Evolutionary conservation across 2,329 filamentous ascomycete species (phyloP).

Genomic region (Phialophora macrospora): DNA sequence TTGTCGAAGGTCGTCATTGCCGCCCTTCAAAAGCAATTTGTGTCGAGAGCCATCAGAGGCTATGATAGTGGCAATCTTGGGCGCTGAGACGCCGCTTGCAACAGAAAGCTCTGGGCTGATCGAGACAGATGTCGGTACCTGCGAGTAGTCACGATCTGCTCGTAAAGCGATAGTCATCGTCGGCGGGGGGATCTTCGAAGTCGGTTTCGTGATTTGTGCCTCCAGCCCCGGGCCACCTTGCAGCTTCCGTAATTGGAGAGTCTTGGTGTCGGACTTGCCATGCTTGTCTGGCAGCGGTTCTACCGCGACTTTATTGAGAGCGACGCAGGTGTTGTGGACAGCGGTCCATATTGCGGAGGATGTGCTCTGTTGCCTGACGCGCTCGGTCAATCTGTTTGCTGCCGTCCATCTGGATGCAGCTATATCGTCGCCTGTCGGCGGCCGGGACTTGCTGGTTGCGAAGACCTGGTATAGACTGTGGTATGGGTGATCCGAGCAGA

Average conservation of each 20-base stretch:
- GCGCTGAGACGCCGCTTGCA: slow-evolving; percentile 86
- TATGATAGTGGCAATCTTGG: slow-evolving; percentile 86
- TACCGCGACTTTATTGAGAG: slow-evolving; percentile 58
- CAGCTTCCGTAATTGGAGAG: slow-evolving; percentile 66
- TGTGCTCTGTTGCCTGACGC: slow-evolving; percentile 60
- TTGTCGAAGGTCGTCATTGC: slow-evolving; percentile 93
- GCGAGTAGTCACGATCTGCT: slow-evolving; percentile 73
- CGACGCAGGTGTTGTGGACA: slow-evolving; percentile 74
- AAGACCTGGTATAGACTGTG: slow-evolving; percentile 98
- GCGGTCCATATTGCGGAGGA: slow-evolving; percentile 68
- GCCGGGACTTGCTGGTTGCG: slow-evolving; percentile 73
- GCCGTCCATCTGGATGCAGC: slow-evolving; percentile 75
- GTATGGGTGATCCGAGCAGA: slow-evolving; percentile 91
- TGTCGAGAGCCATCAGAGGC: slow-evolving; percentile 78
- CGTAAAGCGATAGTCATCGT: slow-evolving; percentile 84
- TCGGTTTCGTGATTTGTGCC: slow-evolving; percentile 59
- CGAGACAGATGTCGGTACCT: slow-evolving; percentile 72
- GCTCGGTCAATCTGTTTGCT: slow-evolving; percentile 69
- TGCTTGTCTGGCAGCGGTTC: slow-evolving; percentile 58
- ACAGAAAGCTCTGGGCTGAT: slow-evolving; percentile 80
- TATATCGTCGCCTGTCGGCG: slow-evolving; percentile 68
- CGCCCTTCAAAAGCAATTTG: slow-evolving; percentile 92
- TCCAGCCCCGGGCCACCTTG: slow-evolving; percentile 66
- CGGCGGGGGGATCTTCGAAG: slow-evolving; percentile 78
- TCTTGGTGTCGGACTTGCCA: slow-evolving; percentile 70